Evolutionary conservation across 1,139 yeast species (phyloP).

Genomic region (Casaregolazyma lundiana): DNA sequence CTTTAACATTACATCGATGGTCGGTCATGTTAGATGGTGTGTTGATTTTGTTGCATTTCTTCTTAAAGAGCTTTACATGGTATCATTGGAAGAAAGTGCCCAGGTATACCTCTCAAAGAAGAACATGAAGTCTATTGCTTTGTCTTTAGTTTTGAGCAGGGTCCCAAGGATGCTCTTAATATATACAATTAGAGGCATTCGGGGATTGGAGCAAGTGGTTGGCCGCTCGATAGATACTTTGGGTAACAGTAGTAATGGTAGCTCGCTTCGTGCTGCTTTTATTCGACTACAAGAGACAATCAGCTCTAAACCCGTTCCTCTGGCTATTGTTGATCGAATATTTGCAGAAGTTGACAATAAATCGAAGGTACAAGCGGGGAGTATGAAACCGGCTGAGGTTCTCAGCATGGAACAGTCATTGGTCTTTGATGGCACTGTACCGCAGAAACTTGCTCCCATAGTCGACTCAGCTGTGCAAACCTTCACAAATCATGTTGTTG

Average conservation of each 20-base stretch:
- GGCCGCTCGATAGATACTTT: conserved; percentile 33
- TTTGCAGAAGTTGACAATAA: conserved; percentile 49
- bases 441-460: conserved; percentile 42
- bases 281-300: conserved; percentile 47
- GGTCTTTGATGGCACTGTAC: conserved; percentile 58
- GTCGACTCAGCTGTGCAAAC: conserved; percentile 35
- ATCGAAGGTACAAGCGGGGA: conserved; percentile 22
- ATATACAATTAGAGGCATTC: conserved; percentile 65
- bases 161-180: conserved; percentile 67
- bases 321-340: conserved; percentile 59
- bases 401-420: conserved; percentile 58
- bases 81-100: conserved; percentile 20
- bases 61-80: conserved; percentile 56
- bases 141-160: conserved; percentile 46
- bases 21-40: conserved; percentile 78
- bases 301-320: conserved; percentile 51
- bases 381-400: conserved; percentile 13
- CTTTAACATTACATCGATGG: conserved; percentile 53
- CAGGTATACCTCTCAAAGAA: conserved; percentile 11
- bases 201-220: conserved; percentile 55
- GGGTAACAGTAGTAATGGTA: conserved; percentile 28
- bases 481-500: conserved; percentile 27
- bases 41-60: conserved; percentile 63
- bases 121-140: conserved; percentile 24
- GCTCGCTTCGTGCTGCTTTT: conserved; percentile 19